A percentile compares a stretch with the other conserved stretches of the same genome.
Evolutionary conservation across 2,329 filamentous ascomycete species (phyloP).

Genomic region (Thelonectria olida): DNA sequence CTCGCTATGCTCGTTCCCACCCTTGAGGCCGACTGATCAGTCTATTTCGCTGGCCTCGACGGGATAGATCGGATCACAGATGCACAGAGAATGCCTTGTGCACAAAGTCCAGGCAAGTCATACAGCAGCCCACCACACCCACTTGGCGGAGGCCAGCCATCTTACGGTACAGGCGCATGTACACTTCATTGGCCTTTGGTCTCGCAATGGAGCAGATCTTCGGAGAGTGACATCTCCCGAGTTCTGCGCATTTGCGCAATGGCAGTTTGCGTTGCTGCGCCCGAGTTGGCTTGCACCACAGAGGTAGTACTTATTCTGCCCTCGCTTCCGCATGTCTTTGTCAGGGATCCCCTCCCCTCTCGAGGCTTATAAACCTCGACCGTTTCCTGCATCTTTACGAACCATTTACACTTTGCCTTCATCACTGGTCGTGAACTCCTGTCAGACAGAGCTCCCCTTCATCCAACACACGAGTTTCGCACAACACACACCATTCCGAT

Average conservation of each 20-base stretch:
- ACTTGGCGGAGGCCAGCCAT: background rate
- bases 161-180: conserved; percentile 4
- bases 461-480: too few relatives aligned
- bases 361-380: conserved; percentile 6
- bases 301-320: conserved; percentile 11
- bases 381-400: background rate
- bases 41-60: background rate
- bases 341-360: background rate
- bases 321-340: background rate
- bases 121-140: conserved; percentile 22
- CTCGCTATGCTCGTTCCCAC: background rate
- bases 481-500: background rate
- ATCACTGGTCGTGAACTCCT: too few relatives aligned
- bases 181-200: conserved; percentile 7
- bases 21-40: background rate
- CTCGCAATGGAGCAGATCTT: conserved; percentile 2
- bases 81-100: conserved; percentile 20
- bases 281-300: conserved; percentile 19
- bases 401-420: background rate
- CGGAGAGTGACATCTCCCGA: background rate
- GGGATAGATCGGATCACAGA: background rate
- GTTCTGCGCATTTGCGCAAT: conserved; percentile 24
- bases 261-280: conserved; percentile 2
- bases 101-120: conserved; percentile 30
- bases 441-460: too few relatives aligned